Percentiles rank a stretch among this genome's conserved stretches.
Conservation (phyloP, 257 asterid genomes). For the Nicotiana paniculata region DNA sequence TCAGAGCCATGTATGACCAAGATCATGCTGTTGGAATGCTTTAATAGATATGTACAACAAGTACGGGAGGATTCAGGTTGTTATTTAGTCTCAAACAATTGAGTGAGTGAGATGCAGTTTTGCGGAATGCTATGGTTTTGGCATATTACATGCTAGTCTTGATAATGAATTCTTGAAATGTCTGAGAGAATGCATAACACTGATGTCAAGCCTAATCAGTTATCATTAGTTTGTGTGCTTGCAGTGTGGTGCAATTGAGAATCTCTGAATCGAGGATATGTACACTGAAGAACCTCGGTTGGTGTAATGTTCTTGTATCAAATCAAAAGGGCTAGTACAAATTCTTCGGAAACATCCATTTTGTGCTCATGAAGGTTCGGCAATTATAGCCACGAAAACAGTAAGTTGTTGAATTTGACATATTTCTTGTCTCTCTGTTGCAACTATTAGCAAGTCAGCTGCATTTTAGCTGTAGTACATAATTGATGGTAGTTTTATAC, state of each 20-base stretch:
- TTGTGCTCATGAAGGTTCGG: no score
- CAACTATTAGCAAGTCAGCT: no score
- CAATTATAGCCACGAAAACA: no score
- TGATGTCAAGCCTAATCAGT: conserved; percentile 43
- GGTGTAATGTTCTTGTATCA: no score
- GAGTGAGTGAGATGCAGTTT: conserved; percentile 42
- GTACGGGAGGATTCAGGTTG: conserved; percentile 50
- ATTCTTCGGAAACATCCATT: no score
- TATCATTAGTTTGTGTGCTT: conserved; percentile 78
- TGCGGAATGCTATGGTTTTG: conserved; percentile 77
- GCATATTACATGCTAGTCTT: conserved; percentile 84
- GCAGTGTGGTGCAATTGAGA: conserved; percentile 86
- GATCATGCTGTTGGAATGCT: conserved; percentile 66
- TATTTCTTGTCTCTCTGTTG: no score
- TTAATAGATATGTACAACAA: conserved; percentile 65
- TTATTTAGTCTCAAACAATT: conserved; percentile 52
- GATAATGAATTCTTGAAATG: conserved; percentile 50
- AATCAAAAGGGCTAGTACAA: no score
- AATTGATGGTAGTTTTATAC: no score
- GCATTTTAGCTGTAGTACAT: no score
- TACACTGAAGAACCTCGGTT: no score
- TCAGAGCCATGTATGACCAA: conserved; percentile 51
- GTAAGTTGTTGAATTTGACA: no score
- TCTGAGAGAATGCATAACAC: conserved; percentile 51
- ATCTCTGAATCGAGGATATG: conserved; percentile 39